These are phyloP conservation scores for Hymenoscyphus fructigenus DNA, from an alignment of 2,329 filamentous ascomycete genomes.

Conservation along the genomic window DNA sequence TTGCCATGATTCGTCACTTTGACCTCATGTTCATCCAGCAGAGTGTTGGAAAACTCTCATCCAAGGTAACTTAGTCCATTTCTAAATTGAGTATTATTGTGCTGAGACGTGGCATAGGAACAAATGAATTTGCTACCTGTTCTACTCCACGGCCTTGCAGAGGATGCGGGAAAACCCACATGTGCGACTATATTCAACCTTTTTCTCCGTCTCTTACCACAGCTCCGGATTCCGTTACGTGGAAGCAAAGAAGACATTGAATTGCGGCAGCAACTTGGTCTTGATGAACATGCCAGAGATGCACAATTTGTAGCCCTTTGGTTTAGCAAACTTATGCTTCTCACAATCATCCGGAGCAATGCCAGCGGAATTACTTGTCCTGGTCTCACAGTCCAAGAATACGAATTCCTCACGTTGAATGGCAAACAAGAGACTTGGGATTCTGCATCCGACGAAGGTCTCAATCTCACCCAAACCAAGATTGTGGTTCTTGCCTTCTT, in stretches of 20 bases:
- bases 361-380: slow-evolving; percentile 41
- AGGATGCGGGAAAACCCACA: slow-evolving; percentile 53
- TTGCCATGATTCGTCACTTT: slow-evolving; percentile 78
- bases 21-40: slow-evolving; percentile 89
- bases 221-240: slow-evolving; percentile 69
- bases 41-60: slow-evolving; percentile 63
- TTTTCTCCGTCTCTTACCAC: slow-evolving; percentile 71
- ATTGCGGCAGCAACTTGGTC: slow-evolving; percentile 63
- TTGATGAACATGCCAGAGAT: slow-evolving; percentile 63
- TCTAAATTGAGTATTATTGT: not conserved
- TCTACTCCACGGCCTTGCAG: slow-evolving; percentile 64
- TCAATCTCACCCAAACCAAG: slow-evolving; percentile 70
- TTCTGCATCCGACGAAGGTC: slow-evolving; percentile 54
- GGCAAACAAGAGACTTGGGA: slow-evolving; percentile 71
- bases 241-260: slow-evolving; percentile 75
- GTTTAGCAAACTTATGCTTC: slow-evolving; percentile 75
- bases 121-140: slow-evolving; percentile 72
- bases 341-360: slow-evolving; percentile 48
- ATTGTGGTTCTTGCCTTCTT: slow-evolving; percentile 69
- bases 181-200: slow-evolving; percentile 75
- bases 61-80: slow-evolving; percentile 41
- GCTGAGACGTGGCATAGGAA: slow-evolving; percentile 47
- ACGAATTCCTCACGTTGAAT: slow-evolving; percentile 65
- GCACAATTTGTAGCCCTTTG: slow-evolving; percentile 70
- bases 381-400: slow-evolving; percentile 64